phyloP scores from a whole-genome alignment of 202 grass and related monocot genomes.

The Hordeum pubiflorum region DNA sequence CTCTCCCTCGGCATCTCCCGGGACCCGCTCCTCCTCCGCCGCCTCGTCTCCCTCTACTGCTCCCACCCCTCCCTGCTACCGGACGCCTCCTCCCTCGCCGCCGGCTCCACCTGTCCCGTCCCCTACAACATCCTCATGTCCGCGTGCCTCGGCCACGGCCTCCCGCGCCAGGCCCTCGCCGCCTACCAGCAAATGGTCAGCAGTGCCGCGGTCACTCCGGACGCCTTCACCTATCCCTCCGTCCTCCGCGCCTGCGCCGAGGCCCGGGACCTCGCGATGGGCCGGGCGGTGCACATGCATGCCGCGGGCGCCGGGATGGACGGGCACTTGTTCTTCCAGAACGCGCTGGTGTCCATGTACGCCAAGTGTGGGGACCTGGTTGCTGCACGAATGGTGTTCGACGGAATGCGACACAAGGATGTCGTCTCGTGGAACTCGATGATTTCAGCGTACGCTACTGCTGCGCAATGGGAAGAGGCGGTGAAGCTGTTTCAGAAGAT shows the following conservation, averaged over 20 bases:
- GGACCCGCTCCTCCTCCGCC: conserved; percentile 33
- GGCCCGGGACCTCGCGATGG: conserved; percentile 19
- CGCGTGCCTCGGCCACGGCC: conserved; percentile 26
- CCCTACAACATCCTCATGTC: conserved; percentile 55
- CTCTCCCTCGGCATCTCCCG: conserved; percentile 39
- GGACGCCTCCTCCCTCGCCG: conserved; percentile 19
- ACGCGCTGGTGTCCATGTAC: conserved; percentile 49
- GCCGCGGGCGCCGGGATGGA: conserved; percentile 12
- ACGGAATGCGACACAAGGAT: conserved; percentile 43
- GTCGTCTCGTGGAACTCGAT: conserved; percentile 42
- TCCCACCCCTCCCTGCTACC: conserved; percentile 29
- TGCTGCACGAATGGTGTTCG: conserved; percentile 35
- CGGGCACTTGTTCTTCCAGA: conserved; percentile 32
- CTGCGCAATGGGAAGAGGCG: conserved; percentile 23
- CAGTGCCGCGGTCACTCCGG: conserved; percentile 11
- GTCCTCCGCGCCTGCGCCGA: conserved; percentile 49
- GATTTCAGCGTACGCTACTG: conserved; percentile 29
- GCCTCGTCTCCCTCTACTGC: conserved; percentile 43
- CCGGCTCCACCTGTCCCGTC: conserved; percentile 1
- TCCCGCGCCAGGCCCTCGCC: conserved; percentile 31
- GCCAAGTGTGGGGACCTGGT: conserved; percentile 31
- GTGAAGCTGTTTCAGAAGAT: conserved; percentile 37
- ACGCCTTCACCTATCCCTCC: conserved; percentile 51
- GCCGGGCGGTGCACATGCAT: conserved; percentile 30
- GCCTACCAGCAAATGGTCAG: conserved; percentile 35